Percentiles rank a stretch among this genome's conserved stretches.
phyloP scores from a whole-genome alignment of 2,329 filamentous ascomycete genomes.

The Coniochaeta hoffmannii region DNA sequence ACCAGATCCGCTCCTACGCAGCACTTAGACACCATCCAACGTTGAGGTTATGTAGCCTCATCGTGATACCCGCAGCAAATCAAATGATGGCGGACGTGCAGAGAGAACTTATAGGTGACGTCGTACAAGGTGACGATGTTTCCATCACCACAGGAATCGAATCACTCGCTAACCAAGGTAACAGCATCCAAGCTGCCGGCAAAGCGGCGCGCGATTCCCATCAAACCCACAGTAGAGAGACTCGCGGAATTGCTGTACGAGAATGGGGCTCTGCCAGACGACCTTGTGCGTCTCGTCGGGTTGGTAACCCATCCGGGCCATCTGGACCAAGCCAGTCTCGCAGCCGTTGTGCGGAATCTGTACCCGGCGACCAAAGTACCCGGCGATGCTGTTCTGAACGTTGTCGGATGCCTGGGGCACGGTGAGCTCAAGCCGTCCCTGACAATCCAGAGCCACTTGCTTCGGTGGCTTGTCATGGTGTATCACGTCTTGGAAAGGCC shows the following conservation, averaged over 20 bases:
- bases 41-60: no score
- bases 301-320: constrained; percentile 59
- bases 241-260: constrained; percentile 59
- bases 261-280: constrained; percentile 54
- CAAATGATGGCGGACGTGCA: background rate
- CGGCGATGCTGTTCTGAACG: constrained; percentile 51
- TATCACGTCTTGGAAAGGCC: constrained; percentile 63
- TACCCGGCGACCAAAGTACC: constrained; percentile 65
- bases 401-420: constrained; percentile 70
- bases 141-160: background rate
- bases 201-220: constrained; percentile 56
- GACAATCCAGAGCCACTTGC: constrained; percentile 59
- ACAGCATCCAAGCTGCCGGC: constrained; percentile 53
- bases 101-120: background rate
- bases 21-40: background rate
- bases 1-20: background rate
- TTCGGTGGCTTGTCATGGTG: constrained; percentile 73
- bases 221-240: constrained; percentile 57
- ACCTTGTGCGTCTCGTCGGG: constrained; percentile 56
- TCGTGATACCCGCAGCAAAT: background rate
- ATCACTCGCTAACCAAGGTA: constrained; percentile 7
- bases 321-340: constrained; percentile 69
- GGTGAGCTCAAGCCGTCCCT: constrained; percentile 68
- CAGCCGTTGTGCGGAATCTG: constrained; percentile 62
- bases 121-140: background rate